Evolutionary conservation across 768 basidiomycete genomes (phyloP).

Genomic region (Lactifluus volemus): DNA sequence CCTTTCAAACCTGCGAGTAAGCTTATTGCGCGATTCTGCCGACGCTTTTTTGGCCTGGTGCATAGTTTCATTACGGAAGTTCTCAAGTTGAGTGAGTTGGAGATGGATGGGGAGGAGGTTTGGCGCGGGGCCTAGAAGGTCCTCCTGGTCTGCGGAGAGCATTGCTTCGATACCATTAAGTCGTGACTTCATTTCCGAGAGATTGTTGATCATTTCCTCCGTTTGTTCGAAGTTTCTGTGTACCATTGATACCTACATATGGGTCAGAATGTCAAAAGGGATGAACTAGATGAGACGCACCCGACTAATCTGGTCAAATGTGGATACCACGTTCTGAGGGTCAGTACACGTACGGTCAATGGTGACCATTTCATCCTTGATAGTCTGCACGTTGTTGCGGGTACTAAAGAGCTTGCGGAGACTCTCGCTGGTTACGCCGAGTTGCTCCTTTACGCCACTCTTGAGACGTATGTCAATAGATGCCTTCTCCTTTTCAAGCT

Average conservation of each 20-base stretch:
- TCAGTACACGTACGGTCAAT: constrained; percentile 72
- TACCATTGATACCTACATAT: constrained; percentile 77
- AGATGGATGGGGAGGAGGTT: constrained; percentile 88
- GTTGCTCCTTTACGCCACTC: constrained; percentile 86
- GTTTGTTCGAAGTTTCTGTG: constrained; percentile 94
- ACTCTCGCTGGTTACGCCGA: constrained; percentile 84
- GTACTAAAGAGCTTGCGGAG: constrained; percentile 74
- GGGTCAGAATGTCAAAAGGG: not conserved
- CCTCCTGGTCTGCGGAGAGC: constrained; percentile 62
- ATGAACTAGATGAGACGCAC: constrained; percentile 38
- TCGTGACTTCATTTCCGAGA: constrained; percentile 85
- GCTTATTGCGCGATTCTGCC: constrained; percentile 53
- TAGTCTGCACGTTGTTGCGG: constrained; percentile 63
- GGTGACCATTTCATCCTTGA: constrained; percentile 80
- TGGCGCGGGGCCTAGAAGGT: constrained; percentile 79
- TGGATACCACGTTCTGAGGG: constrained; percentile 66
- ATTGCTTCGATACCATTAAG: constrained; percentile 72
- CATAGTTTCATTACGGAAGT: constrained; percentile 90
- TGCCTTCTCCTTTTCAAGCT: constrained; percentile 93
- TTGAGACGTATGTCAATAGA: constrained; percentile 88
- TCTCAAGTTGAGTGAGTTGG: constrained; percentile 86
- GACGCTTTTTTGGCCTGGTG: constrained; percentile 86
- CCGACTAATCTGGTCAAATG: constrained; percentile 93
- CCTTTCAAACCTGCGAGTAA: constrained; percentile 76
- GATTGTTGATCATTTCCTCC: constrained; percentile 90